Evolutionary conservation across 1,139 yeast species (phyloP), one percentile per base, ranked within the genome.

Genomic region (Geotrichum aggregatum): DNA sequence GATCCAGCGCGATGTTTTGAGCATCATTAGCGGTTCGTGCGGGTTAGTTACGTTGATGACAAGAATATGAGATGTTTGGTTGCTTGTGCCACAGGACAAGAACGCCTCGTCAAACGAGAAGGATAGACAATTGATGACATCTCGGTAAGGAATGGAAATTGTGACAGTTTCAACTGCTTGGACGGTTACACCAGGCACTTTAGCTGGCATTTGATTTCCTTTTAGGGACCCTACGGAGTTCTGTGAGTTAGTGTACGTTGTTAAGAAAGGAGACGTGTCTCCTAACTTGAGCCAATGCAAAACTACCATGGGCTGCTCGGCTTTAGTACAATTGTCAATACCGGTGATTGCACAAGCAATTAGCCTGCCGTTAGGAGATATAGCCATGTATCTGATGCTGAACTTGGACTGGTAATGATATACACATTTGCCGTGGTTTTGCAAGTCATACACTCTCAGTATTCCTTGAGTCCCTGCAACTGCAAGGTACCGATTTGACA

Each of bases 331-430:
- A 56, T 86, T 74, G 61, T 87, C 94, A 56, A 82, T 78, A 0
- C 95, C 92, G 0, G 91, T 84, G 26, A 89, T 83, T 0, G 95
- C 94, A 60, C 89, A 80, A 1, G 95, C 95, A 10, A 89, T 73
- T 40, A 83, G 72, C 11, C 76, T 72, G 35, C 85, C 88, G 57
- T 77, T 74, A 0, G 82, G 79, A 5, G 94, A 79, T 1, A 87
- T 73, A 18, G 88, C 83, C 53, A 87, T 74, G 62, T 95, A 87
- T 54, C 95, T 70, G 34, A 89, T 84, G 1, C 92, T 91, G 66
- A 86, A 86, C 56, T 78, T 79, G 28, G 91, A 82, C 41, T 77
- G 71, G 63, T 86, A 81, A 0, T 87, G 79, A 67, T 84, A 87
- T 1, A 88, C 72, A 0, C 85, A 81, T 55, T 74, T 74, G 2